Evolutionary conservation across 139 green algal species (phyloP).

Genomic region (Monoraphidium neglectum): DNA sequence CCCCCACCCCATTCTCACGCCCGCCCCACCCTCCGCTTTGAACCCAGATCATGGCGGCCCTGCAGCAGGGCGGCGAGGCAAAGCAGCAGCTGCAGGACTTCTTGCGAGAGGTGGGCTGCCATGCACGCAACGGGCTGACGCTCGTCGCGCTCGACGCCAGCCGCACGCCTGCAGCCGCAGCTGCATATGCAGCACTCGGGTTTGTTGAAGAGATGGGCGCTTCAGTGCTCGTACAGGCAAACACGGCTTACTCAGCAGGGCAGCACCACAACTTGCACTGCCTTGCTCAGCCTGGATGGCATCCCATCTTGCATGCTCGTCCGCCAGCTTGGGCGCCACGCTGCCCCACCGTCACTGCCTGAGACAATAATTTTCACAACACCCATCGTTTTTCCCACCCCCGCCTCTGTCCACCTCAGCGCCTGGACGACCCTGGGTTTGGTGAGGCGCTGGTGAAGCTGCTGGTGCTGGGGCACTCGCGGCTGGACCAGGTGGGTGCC

Average conservation of each 20-base stretch:
- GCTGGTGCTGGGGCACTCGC: conserved; percentile 50
- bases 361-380: no score
- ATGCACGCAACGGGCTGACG: background rate
- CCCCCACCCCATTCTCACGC: background rate
- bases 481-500: conserved; percentile 42
- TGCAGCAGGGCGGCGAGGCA: background rate
- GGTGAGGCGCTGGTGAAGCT: conserved; percentile 37
- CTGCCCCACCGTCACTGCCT: no score
- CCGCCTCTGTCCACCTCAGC: conserved; percentile 6
- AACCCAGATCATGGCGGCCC: background rate
- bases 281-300: no score
- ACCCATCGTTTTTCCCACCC: background rate
- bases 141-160: background rate
- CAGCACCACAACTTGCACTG: no score
- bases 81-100: background rate
- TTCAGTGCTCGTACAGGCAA: no score
- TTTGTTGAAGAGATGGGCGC: no score
- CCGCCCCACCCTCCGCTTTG: background rate
- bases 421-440: conserved; percentile 2
- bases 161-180: no score
- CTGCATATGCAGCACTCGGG: no score
- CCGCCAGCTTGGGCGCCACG: no score
- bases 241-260: no score
- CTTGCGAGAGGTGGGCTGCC: background rate
- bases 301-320: no score